Percentiles rank a stretch among this genome's conserved stretches.
Conservation (phyloP, 2,329 filamentous ascomycete genomes). For the Pseudogymnoascus sp. region DNA sequence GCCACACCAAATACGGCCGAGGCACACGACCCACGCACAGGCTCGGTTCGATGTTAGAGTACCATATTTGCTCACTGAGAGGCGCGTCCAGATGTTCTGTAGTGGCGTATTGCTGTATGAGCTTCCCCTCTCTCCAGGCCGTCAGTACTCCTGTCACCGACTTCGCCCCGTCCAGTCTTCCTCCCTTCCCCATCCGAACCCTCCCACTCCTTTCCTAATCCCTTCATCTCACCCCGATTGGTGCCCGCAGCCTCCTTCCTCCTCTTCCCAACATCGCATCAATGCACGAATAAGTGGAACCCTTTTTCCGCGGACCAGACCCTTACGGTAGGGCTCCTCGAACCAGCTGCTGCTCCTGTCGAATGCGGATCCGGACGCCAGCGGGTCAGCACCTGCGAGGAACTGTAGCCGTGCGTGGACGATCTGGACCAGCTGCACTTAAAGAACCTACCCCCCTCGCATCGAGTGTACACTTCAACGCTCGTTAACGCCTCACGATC, state of each 20-base stretch:
- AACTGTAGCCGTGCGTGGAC: not conserved
- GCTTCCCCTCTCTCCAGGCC: not conserved
- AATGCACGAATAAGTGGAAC: not conserved
- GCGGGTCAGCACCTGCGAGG: not conserved
- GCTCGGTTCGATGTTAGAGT: slow-evolving; percentile 15
- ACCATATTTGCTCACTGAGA: not conserved
- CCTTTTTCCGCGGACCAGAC: not conserved
- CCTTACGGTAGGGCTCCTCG: not conserved
- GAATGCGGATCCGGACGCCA: not conserved
- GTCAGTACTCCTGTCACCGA: not conserved
- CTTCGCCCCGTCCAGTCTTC: not conserved
- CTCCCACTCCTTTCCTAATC: not conserved
- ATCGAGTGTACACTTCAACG: not conserved
- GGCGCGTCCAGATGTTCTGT: not conserved
- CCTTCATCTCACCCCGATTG: not conserved
- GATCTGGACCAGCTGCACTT: not conserved
- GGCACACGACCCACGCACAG: not conserved
- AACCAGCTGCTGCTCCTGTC: not conserved
- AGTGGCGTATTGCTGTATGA: not conserved
- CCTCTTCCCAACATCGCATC: not conserved
- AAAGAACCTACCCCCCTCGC: not conserved
- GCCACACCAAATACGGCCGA: not conserved
- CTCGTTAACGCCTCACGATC: not conserved
- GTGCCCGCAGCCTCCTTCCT: not conserved
- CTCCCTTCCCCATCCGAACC: not conserved